Base-by-base conservation (phyloP, 768 basidiomycete genomes). In the Cyclocybe aegerita region DNA sequence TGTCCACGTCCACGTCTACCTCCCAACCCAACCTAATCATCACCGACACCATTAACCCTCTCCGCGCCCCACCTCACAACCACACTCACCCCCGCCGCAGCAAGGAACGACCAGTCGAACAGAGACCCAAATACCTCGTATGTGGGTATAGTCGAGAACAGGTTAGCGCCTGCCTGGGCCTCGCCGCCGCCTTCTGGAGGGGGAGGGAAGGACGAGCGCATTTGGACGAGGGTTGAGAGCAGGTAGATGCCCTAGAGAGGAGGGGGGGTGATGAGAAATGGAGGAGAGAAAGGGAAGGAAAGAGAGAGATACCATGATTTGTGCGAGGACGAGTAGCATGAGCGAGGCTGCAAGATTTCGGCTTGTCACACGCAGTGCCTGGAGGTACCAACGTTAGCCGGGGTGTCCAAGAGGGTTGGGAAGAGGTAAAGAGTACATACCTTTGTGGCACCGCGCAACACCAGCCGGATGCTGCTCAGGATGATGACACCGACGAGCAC, bases 151-250 rank as follows among this genome's bases (percentile, higher is more conserved):
- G 85, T 86, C 11, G 81, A 68, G 60, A 92, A 90, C 17, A 91
- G 70, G 57, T 86, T 88, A 15, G 66, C 50, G 12, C 52, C 44
- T 12, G 46, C 43, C 40, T 46, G 47, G 35, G n/a, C 43, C 11
- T 50, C 40, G 38, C 44, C 16, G 17, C 30, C 49, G 39, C 36
- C 46, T 15, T 1, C 52, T 1, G 76, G 65, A 1, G 83, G 80
- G 0, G 83, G 83, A 2, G 91, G 91, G 65, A 93, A 91, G 9
- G 86, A 85, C 23, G 85, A 83, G 36, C 90, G 85, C 40, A 93
- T 75, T 64, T 93, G 91, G 9, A 93, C 83, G 42, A 93, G 70
- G 0, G 90, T 93, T 3, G 89, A 85, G 29, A 93, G 79, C 33
- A 93, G 79, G 63, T 93, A 93, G 38, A 89, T 86, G 9, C 86